Base-by-base conservation (phyloP, 495 filamentous ascomycete species). In the Xylaria intraflava region DNA sequence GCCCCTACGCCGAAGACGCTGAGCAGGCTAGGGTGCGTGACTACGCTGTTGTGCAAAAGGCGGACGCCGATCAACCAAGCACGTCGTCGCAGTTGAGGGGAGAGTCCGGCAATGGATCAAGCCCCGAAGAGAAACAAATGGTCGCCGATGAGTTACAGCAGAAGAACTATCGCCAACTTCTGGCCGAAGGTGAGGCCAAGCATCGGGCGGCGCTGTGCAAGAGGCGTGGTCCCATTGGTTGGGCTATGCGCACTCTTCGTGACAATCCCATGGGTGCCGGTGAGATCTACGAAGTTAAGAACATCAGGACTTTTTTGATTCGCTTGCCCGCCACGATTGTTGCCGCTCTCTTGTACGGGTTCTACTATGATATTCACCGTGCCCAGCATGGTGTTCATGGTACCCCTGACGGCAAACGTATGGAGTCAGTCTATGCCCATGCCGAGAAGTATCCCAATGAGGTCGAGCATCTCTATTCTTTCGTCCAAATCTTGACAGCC, bases 361-460 rank as follows among this genome's bases (percentile, higher is more conserved):
- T 82, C 20, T 71, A 87, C 75, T 88, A 86, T 70, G 85, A 88
- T 57, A 87, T 88, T 67, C 84, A 87, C 75, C 73, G 74, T 30
- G 77, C 84, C 14, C 84, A 87, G 72, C 72, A 69, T 45, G 83
- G 84, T 64, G 71, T 83, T 35, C 55, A 72, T 4, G 83, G 83
- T 38, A 86, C 83, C 1, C 83, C 83, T 5, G 83, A 88, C 44
- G 84, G 83, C 33, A 72, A 72, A 45, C 82, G 84, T 51, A 85
- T 84, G 79, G 62, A 78, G 63, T 68, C 71, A 36, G 79, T 83
- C 19, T 83, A 85, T 61, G 70, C 72, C 14, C 66, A 74, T 30
- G 80, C 82, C 9, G 58, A 75, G 56, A 81, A 83, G 58, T 85
- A 83, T 66, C 73, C 79, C 59, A 83, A 84, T 66, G 75, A 83